These are phyloP conservation scores for Martensiomyces pterosporus DNA, from an alignment of 192 early-diverging fungal genomes.

Conservation along the genomic window DNA sequence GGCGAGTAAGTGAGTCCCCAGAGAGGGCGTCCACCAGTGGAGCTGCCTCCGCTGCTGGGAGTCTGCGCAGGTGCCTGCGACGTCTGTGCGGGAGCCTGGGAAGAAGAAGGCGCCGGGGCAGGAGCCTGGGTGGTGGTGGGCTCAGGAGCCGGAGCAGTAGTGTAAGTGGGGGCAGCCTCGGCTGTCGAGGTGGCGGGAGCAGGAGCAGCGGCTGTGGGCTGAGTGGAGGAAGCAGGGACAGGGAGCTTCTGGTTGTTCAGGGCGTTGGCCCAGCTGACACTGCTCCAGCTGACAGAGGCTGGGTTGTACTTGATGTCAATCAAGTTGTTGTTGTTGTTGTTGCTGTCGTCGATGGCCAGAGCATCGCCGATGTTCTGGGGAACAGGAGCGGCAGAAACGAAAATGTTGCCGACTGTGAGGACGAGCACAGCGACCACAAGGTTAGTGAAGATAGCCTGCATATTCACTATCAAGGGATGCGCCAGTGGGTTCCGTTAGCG, in stretches of 20 bases:
- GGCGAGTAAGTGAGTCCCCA: constrained; percentile 48
- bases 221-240: neutral
- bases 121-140: neutral
- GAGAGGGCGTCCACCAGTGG: constrained; percentile 9
- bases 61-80: constrained; percentile 1
- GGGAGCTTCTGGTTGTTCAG: constrained; percentile 4
- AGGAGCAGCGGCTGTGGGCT: neutral
- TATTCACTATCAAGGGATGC: constrained; percentile 6
- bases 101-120: neutral
- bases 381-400: constrained; percentile 13
- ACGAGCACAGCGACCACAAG: constrained; percentile 10
- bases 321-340: too few species aligned
- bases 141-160: neutral
- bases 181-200: neutral
- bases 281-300: constrained; percentile 16
- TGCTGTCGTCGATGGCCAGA: constrained; percentile 6
- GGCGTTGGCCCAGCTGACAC: constrained; percentile 27
- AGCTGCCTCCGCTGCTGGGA: neutral
- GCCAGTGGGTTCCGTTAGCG: neutral
- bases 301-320: constrained; percentile 23
- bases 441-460: constrained; percentile 16
- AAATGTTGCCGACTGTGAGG: constrained; percentile 1
- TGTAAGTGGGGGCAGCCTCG: neutral
- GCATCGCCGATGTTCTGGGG: constrained; percentile 10
- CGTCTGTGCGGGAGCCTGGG: too few species aligned